A percentile compares a stretch with the other conserved stretches of the same genome.
phyloP scores from a whole-genome alignment of 257 asterid species.

The Orobanche coerulescens region DNA sequence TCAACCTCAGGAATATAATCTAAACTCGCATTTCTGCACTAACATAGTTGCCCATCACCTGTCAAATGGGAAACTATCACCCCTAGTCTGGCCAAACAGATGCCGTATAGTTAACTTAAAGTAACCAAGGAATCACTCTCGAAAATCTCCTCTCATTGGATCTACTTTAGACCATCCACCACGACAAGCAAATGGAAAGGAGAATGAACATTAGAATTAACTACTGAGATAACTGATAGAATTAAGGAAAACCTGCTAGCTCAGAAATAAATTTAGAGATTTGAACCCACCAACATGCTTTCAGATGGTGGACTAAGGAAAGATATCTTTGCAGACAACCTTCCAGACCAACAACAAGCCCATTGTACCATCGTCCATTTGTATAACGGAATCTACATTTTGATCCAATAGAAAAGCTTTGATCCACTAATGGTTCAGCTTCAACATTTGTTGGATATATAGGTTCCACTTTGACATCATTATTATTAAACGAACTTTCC shows the following conservation, averaged over 20 bases:
- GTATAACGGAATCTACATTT: slow-evolving; percentile 85
- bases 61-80: neutral
- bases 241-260: neutral
- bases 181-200: neutral
- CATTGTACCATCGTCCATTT: slow-evolving; percentile 91
- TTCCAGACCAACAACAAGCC: slow-evolving; percentile 60
- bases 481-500: no score
- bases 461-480: slow-evolving; percentile 42
- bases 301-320: slow-evolving; percentile 81
- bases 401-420: slow-evolving; percentile 57
- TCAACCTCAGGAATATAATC: slow-evolving; percentile 3
- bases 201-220: neutral
- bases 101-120: slow-evolving; percentile 1
- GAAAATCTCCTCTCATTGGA: neutral
- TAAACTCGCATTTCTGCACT: neutral
- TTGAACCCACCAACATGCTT: slow-evolving; percentile 76
- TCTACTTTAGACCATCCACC: slow-evolving; percentile 17
- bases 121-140: neutral
- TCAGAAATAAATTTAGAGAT: slow-evolving; percentile 17
- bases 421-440: slow-evolving; percentile 46
- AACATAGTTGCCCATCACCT: neutral
- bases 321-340: slow-evolving; percentile 58
- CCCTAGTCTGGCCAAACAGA: slow-evolving; percentile 3
- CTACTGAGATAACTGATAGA: neutral
- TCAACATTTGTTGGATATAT: slow-evolving; percentile 40